Base-by-base conservation (phyloP, 441 rosid genomes). In the Francoa sonchifolia region DNA sequence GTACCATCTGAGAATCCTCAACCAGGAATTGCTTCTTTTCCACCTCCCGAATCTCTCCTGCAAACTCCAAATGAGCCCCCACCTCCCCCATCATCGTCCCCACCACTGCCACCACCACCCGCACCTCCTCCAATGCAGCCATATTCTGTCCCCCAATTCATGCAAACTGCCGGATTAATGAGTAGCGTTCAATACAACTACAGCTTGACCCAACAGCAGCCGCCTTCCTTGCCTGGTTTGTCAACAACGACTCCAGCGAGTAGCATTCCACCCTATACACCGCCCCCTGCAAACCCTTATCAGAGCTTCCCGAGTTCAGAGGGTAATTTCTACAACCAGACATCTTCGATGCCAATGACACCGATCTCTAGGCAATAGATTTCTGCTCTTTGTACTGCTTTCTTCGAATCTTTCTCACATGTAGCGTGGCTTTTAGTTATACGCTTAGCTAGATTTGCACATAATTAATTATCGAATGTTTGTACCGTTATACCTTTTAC, bases 311-410 rank as follows among this genome's bases (percentile, higher is more conserved):
- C 71, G 8, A 67, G 75, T 34, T 65, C 79, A 33, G 95, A 80
- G 32, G 75, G 88, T 19, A 63, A 49, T 21, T 61, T 76, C 50
- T 73, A 81, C 49, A 63, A 55, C 59, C 78, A 73, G 44, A 65
- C 62, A 26, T 31, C 84, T 12, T 61, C 86, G 2, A 42, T 74
- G 49, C 74, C 80, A 6, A 62, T 59, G 59, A 72, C 74, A 4
- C 92, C 87, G 20, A 58, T 80, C 39, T 62, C 81, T 37, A 68
- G 85, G 48, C 88, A 77, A 41, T 80, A 80, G 71, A 30, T 26
- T 23, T 23, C 19, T 33, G n/a, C n/a, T n/a, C n/a, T n/a, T n/a
- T n/a, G n/a, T n/a, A n/a, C n/a, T n/a, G n/a, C n/a, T n/a, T n/a
- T n/a, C n/a, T n/a, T n/a, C n/a, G n/a, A n/a, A n/a, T n/a, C n/a